Base-by-base conservation (phyloP, 129 eudicot genomes). In the Erigeron canadensis region DNA sequence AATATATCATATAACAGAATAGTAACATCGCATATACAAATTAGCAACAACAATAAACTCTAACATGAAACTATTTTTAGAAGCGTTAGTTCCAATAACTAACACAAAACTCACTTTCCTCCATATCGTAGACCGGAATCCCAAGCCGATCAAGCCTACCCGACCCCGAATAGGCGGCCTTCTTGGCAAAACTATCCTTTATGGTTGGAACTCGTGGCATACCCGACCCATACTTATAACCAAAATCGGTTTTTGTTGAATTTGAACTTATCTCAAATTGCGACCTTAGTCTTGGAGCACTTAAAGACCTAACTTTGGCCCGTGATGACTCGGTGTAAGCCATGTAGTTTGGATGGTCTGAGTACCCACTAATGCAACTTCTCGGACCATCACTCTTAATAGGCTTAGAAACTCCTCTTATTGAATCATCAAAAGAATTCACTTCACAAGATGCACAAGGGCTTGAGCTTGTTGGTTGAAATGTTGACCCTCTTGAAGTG, bases 331-430 rank as follows among this genome's bases (percentile, higher is more conserved):
- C 89, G 0, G 99, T 95, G 80, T 73, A 72, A 63, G 94, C 73
- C 99, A 95, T 95, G 80, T 95, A 95, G 77, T 74, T 90, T 9
- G 99, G 99, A 78, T 73, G 74, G 83, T 86, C 91, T 0, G 87
- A 86, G 83, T 79, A 86, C 5, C 86, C 86, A 16, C 95, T 87
- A 4, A 74, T 63, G 72, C 76, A 94, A 78, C 98, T 94, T 75
- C 75, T 71, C 8, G 88, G 65, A 1, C 88, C 73, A 17, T 86
- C 91, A 19, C 98, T 86, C 74, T 77, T 80, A 8, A 83, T 57
- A 12, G 96, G 96, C 2, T 91, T 89, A 19, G 70, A 79, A 2
- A 83, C 79, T 1, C 80, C 87, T 74, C 66, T 82, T 6, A 69
- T 75, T 6, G 81, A 80, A 58, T 72, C 76, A 3, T 70, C 82